Evolutionary conservation across 768 basidiomycete genomes (phyloP), one percentile per base, ranked within the genome.

Genomic region (Lentinula detonsa): DNA sequence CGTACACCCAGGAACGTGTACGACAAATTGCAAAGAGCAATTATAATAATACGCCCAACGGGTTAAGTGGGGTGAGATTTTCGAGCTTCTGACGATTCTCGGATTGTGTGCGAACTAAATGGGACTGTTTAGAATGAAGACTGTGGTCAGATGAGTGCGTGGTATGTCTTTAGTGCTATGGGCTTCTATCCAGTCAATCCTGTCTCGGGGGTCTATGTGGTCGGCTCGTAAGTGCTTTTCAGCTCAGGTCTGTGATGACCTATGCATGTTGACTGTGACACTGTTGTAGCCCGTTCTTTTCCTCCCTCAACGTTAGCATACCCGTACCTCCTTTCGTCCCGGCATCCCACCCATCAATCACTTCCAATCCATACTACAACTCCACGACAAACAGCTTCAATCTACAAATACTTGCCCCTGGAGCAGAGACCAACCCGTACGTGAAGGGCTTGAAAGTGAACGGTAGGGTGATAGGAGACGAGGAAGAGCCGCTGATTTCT

Each of bases 71-170:
- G 15, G 90, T 90, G 67, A 21, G 81, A 72, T 13, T 28, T 15
- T 50, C 7, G 34, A 18, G 23, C 18, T 28, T 40, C 49, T 35
- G 37, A 28, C 34, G 21, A 18, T 57, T 21, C 57, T 1, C 2
- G 39, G 23, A 48, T 55, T 28, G 15, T 21, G 40, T 15, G 5
- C 9, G 33, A 21, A 33, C 37, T 18, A 23, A 57, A 49, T 55
- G 5, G 7, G 58, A 3, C 11, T 23, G 1, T 59, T 28, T 62
- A 91, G 87, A 94, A 93, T 65, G 91, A 94, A 69, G 91, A 94
- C 68, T 93, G 91, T 64, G 91, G 91, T 1, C 91, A 94, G 69
- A 93, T 93, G 91, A 90, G 88, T 66, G 88, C 91, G 0, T 93
- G 91, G 91, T 93, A 87, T 65, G 79, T 93, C 13, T 93, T 91